A percentile compares a stretch with the other conserved stretches of the same genome.
Evolutionary conservation across 2,329 filamentous ascomycete genomes (phyloP).

Genomic region (Aureobasidium sp.): DNA sequence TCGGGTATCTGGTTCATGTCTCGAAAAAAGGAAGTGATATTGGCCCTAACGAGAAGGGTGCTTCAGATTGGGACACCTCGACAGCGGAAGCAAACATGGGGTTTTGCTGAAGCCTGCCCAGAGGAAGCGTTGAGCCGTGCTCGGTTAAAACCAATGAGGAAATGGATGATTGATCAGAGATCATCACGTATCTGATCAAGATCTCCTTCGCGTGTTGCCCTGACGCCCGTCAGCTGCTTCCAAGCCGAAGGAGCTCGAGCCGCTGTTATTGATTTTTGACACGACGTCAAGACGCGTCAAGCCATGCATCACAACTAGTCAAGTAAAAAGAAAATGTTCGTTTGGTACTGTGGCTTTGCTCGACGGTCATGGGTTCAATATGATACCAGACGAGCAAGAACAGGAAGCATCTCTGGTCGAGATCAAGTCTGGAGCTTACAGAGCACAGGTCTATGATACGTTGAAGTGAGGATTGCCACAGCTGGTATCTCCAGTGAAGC

Average conservation of each 20-base stretch:
- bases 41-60: not conserved
- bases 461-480: not conserved
- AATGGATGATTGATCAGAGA: not conserved
- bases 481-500: not conserved
- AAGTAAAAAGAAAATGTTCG: not conserved
- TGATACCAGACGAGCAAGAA: not conserved
- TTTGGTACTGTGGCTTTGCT: not conserved
- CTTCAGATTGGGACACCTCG: not conserved
- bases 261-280: not conserved
- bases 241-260: not conserved
- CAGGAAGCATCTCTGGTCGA: not conserved
- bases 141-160: not conserved
- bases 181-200: slow-evolving; percentile 1
- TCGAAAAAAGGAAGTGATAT: not conserved
- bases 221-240: not conserved
- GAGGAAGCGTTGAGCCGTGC: slow-evolving; percentile 1
- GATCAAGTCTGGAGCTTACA: not conserved
- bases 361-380: not conserved
- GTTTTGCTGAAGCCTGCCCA: not conserved
- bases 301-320: not conserved
- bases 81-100: not conserved
- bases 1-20: slow-evolving; percentile 35
- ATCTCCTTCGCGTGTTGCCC: not conserved
- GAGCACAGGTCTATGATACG: not conserved
- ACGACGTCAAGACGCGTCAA: slow-evolving; percentile 6